phyloP scores from a whole-genome alignment of 140 eudicot genomes.

The Oenanthe javanica region DNA sequence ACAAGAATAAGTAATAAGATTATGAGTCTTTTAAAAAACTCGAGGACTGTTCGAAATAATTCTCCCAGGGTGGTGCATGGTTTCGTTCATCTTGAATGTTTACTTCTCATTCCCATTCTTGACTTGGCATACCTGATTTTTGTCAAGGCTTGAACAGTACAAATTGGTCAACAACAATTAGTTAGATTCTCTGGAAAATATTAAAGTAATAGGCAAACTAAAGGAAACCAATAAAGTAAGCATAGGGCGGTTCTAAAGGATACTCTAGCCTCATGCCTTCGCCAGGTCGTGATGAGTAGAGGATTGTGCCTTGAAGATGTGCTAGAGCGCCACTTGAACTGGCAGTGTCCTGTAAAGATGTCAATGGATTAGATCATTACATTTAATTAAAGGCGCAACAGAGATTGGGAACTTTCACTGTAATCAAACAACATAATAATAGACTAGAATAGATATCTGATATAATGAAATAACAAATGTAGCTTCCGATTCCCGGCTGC shows the following conservation, averaged over 20 bases:
- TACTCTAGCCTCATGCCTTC: slow-evolving; percentile 97
- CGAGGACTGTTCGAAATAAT: neutral
- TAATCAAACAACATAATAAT: neutral
- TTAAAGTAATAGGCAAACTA: neutral
- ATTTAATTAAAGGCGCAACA: neutral
- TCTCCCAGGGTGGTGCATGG: neutral
- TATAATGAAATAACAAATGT: neutral
- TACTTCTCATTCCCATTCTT: slow-evolving; percentile 56
- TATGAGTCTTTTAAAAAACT: neutral
- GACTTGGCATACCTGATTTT: slow-evolving; percentile 46
- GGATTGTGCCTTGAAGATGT: slow-evolving; percentile 74
- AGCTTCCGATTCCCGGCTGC: neutral
- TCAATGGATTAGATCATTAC: neutral
- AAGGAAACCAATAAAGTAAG: neutral
- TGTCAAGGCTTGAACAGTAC: slow-evolving; percentile 21
- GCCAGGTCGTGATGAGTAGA: slow-evolving; percentile 62
- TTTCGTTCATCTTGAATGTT: slow-evolving; percentile 31
- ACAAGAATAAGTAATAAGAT: neutral
- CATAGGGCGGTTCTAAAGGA: slow-evolving; percentile 39
- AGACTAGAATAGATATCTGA: neutral
- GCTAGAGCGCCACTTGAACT: slow-evolving; percentile 70
- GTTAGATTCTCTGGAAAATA: neutral
- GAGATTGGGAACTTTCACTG: neutral
- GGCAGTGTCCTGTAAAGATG: slow-evolving; percentile 60
- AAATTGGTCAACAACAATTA: neutral